Evolutionary conservation across 2,329 filamentous ascomycete genomes (phyloP).

Genomic region (Ophiostoma himal-ulmi): DNA sequence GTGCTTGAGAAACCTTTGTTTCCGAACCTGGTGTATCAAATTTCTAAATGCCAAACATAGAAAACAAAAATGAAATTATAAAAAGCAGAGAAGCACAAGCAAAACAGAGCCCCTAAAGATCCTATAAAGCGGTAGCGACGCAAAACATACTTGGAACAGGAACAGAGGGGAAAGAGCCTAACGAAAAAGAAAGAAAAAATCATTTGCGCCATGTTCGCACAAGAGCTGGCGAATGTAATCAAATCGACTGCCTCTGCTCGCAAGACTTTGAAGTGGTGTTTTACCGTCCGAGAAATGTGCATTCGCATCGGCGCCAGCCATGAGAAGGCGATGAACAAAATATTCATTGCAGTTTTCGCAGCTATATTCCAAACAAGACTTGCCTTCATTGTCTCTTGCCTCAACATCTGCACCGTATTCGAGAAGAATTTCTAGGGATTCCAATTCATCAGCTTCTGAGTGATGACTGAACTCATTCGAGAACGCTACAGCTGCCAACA

Average conservation of each 20-base stretch:
- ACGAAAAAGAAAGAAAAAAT: background rate
- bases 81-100: too few species aligned
- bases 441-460: too few species aligned
- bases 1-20: too few species aligned
- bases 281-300: background rate
- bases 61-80: too few species aligned
- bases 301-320: background rate
- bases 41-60: too few species aligned
- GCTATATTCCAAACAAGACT: background rate
- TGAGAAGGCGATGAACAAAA: background rate
- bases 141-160: too few species aligned
- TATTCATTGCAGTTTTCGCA: accelerated
- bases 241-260: too few species aligned
- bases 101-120: too few species aligned
- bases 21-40: too few species aligned
- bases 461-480: too few species aligned
- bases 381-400: background rate
- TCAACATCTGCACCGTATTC: background rate
- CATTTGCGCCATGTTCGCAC: background rate
- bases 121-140: too few species aligned
- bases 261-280: background rate
- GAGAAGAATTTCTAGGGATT: too few species aligned
- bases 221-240: background rate
- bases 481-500: background rate
- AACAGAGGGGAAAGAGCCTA: background rate